Evolutionary conservation across 441 rosid species (phyloP), one percentile per base, ranked within the genome.

Genomic region (Erodium chrysanthum): DNA sequence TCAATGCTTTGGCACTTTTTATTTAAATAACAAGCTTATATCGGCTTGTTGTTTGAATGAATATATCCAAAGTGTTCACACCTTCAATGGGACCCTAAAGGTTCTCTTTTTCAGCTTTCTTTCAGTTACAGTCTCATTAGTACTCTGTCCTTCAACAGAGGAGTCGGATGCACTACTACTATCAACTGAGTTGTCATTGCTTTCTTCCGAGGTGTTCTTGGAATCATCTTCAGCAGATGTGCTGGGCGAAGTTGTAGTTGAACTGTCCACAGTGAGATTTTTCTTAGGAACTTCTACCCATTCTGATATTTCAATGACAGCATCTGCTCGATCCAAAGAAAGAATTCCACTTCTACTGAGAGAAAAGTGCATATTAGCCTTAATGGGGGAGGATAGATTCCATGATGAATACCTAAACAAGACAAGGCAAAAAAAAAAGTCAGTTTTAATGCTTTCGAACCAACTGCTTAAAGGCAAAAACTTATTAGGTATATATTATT

Each of bases 201-300:
- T 84, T 77, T 82, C 88, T 76, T 85, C 87, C 22, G 86, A 75
- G 56, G 74, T 71, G 68, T 76, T 81, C 22, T 83, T 77, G 50
- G 84, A 70, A 58, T 69, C 83, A 71, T 78, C 70, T 76, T 86
- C 91, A 74, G 75, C 72, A 44, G 96, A 75, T 68, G 77, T 64
- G 61, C 84, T 82, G 52, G 81, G 75, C 20, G 87, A 77, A 73
- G 88, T 44, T 68, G 79, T 76, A 17, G 91, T 83, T 64, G 85
- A 68, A 80, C 85, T 94, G 70, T 86, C 95, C 52, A 80, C 25
- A 1, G 88, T 85, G 66, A 82, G 71, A 54, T 84, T 90, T 84
- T 82, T 92, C 81, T 80, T 88, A 56, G 97, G 95, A 71, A 91
- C 92, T 72, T 90, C 97, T 68, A 90, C 94, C 99, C 99, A 95